phyloP scores from a whole-genome alignment of 2,329 filamentous ascomycete genomes.

The Cytospora paraplurivora region DNA sequence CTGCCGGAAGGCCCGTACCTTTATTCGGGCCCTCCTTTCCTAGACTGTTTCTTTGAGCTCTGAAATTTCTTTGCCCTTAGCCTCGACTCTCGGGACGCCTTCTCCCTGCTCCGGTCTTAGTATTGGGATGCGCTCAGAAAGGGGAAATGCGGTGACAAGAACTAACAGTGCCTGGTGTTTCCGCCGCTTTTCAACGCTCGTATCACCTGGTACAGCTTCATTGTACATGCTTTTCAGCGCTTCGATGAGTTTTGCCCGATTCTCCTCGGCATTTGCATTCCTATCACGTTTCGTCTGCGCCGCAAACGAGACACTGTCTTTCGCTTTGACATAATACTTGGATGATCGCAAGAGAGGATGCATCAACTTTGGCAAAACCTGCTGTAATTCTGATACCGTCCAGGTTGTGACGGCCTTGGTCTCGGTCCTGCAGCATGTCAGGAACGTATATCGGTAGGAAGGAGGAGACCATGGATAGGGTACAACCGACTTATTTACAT shows the following conservation, averaged over 20 bases:
- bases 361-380: conserved; percentile 50
- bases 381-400: conserved; percentile 49
- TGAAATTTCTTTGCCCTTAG: conserved; percentile 52
- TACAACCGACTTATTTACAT: conserved; percentile 60
- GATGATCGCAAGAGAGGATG: conserved; percentile 51
- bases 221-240: conserved; percentile 53
- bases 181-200: conserved; percentile 48
- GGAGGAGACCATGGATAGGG: background rate
- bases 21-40: conserved; percentile 19
- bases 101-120: conserved; percentile 44
- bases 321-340: conserved; percentile 55
- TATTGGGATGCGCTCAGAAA: background rate
- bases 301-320: conserved; percentile 56
- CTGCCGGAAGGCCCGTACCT: background rate
- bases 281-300: conserved; percentile 57
- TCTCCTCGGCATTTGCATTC: conserved; percentile 55
- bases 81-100: conserved; percentile 48
- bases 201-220: conserved; percentile 49
- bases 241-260: conserved; percentile 49
- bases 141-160: background rate
- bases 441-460: background rate
- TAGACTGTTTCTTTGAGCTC: conserved; percentile 49
- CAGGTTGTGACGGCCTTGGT: conserved; percentile 60
- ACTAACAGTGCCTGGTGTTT: conserved; percentile 53
- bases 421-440: conserved; percentile 51